Conservation (phyloP, 345 rosid genomes). For the Eucalyptus victrix region DNA sequence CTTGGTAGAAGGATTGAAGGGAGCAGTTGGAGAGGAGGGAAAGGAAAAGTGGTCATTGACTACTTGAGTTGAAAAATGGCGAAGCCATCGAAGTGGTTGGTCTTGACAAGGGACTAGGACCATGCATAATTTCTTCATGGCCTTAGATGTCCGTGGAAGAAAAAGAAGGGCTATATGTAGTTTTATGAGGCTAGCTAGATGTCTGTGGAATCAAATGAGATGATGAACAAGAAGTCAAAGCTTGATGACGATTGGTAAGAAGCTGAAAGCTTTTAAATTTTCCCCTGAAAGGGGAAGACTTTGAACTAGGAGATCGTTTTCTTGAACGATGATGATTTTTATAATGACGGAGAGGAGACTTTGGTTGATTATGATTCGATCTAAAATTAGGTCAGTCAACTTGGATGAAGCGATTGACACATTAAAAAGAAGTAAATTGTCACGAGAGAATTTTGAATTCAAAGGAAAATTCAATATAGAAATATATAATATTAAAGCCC, state of each 20-base stretch:
- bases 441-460: background rate
- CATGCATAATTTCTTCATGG: background rate
- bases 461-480: background rate
- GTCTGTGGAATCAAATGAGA: background rate
- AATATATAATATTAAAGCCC: too few species aligned
- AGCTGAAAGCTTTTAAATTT: background rate
- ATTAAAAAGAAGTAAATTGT: background rate
- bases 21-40: background rate
- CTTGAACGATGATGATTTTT: background rate
- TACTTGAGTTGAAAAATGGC: background rate
- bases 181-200: background rate
- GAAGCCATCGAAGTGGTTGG: background rate
- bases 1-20: background rate
- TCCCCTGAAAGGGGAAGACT: background rate
- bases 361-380: background rate
- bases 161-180: background rate
- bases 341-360: background rate
- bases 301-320: background rate
- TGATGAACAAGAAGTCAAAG: background rate
- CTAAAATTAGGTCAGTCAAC: background rate
- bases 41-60: background rate
- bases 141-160: background rate
- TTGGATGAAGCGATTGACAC: background rate
- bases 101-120: background rate
- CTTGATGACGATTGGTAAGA: background rate